Base-by-base conservation (phyloP, 2,329 filamentous ascomycete genomes). In the Trichoderma aggressivum region DNA sequence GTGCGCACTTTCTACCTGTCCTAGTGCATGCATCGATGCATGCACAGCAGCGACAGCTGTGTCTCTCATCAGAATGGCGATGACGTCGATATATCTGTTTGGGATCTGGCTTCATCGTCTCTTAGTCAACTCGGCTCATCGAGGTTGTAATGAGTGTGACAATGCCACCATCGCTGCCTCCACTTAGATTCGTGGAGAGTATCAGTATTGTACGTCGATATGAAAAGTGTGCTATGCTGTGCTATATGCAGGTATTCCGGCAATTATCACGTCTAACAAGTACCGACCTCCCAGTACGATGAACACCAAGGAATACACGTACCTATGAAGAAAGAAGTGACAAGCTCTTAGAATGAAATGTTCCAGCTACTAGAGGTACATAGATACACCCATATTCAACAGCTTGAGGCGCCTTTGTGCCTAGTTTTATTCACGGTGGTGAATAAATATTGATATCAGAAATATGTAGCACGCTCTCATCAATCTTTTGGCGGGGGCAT, bases 331-430 rank as follows among this genome's bases (percentile, higher is more conserved):
- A 47, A 21, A 21, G 8, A 21, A 5, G 43, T 3, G 16, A 4
- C n/a, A 11, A 7, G 43, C 43, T 50, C 10, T 12, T 12, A 7
- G n/a, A 21, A 50, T 53, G 2, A 14, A 14, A 53, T 24, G 11
- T 14, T 53, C 2, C n/a, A 53, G 47, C 47, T 24, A 21, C 47
- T 7, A 12, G 11, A 53, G 11, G 5, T 14, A 1, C 47, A 21
- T 1, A 8, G 5, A 21, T 21, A 6, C n/a, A 7, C 2, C 8
- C 10, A 21, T 47, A 1, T 11, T 28, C 26, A 47, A 21, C n/a
- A 21, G 18, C n/a, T 0, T n/a, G n/a, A 1, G 2, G 1, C 43
- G 8, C 3, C n/a, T 4, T 50, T n/a, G 24, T 2, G 3, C 5
- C 47, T 28, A 7, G 11, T 16, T 39, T 26, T 30, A 11, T 12